Evolutionary conservation across 345 rosid genomes (phyloP).

Genomic region (Gossypium mustelinum): DNA sequence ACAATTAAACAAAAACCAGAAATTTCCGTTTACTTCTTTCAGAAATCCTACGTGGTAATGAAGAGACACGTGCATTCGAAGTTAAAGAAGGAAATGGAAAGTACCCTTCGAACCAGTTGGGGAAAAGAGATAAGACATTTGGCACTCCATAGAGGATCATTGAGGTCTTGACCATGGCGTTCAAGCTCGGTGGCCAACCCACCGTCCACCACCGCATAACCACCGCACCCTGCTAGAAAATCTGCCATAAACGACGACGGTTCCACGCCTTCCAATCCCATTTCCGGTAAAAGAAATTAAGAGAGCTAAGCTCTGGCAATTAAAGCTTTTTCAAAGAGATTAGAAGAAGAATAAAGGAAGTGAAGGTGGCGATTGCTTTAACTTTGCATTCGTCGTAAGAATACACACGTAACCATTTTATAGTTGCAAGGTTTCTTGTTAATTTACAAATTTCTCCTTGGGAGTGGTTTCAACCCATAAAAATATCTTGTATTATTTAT

Average conservation of each 20-base stretch:
- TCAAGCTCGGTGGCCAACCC: slow-evolving; percentile 93
- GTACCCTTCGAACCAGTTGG: slow-evolving; percentile 75
- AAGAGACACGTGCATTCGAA: background rate
- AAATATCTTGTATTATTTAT: too few relatives aligned
- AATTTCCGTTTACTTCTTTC: too few relatives aligned
- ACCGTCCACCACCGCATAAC: slow-evolving; percentile 75
- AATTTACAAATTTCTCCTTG: background rate
- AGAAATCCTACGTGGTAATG: background rate
- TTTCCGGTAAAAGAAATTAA: background rate
- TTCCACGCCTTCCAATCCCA: slow-evolving; percentile 35
- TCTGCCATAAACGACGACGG: slow-evolving; percentile 38
- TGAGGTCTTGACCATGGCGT: slow-evolving; percentile 82
- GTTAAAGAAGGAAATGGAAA: background rate
- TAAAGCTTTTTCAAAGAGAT: background rate
- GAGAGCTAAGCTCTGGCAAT: background rate
- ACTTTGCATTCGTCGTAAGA: background rate
- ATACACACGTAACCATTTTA: background rate
- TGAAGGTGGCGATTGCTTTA: background rate
- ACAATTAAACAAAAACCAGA: background rate
- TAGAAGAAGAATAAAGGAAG: too few relatives aligned
- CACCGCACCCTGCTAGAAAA: slow-evolving; percentile 68
- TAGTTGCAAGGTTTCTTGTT: background rate
- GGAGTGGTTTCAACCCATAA: too few relatives aligned
- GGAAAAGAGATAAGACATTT: slow-evolving; percentile 79
- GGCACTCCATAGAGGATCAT: slow-evolving; percentile 97